Conservation (phyloP, 352 stramenopile species). For the Phytophthora cajani region DNA sequence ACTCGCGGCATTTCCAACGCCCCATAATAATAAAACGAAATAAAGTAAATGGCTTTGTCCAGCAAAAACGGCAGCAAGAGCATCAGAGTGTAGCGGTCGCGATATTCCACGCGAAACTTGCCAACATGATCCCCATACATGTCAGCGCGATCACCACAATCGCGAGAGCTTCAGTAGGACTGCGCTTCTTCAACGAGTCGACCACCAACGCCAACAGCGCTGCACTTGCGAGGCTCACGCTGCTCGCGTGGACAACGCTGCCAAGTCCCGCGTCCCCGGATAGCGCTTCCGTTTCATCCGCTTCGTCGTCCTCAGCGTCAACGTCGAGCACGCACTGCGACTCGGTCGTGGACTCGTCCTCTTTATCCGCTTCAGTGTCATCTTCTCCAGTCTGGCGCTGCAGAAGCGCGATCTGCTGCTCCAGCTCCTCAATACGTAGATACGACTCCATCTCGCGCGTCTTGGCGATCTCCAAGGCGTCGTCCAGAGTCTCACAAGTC, state of each 20-base stretch:
- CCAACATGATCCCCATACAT: conserved; percentile 34
- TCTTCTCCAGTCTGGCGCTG: conserved; percentile 19
- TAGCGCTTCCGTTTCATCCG: conserved; percentile 32
- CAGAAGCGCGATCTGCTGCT: conserved; percentile 29
- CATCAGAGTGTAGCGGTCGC: conserved; percentile 29
- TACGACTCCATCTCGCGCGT: conserved; percentile 35
- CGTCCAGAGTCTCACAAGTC: conserved; percentile 41
- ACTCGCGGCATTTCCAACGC: conserved; percentile 23
- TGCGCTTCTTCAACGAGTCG: conserved; percentile 36
- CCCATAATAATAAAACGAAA: conserved; percentile 35
- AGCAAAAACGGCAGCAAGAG: conserved; percentile 11
- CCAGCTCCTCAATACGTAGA: conserved; percentile 46
- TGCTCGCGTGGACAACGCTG: conserved; percentile 22
- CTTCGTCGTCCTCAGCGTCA: conserved; percentile 30
- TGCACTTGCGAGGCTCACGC: conserved; percentile 36
- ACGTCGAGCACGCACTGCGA: conserved; percentile 29
- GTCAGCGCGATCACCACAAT: conserved; percentile 32
- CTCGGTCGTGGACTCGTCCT: conserved; percentile 1
- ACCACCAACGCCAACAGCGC: conserved; percentile 32
- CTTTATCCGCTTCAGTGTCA: conserved; percentile 5
- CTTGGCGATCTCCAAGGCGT: conserved; percentile 40
- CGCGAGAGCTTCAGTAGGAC: conserved; percentile 29
- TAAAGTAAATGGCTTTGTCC: conserved; percentile 24
- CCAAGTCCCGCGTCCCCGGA: conserved; percentile 4
- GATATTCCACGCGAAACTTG: conserved; percentile 41